Evolutionary conservation across 225 moss, liverwort and hornwort genomes (phyloP), one percentile per base, ranked within the genome.

Genomic region (Climacium dendroides): DNA sequence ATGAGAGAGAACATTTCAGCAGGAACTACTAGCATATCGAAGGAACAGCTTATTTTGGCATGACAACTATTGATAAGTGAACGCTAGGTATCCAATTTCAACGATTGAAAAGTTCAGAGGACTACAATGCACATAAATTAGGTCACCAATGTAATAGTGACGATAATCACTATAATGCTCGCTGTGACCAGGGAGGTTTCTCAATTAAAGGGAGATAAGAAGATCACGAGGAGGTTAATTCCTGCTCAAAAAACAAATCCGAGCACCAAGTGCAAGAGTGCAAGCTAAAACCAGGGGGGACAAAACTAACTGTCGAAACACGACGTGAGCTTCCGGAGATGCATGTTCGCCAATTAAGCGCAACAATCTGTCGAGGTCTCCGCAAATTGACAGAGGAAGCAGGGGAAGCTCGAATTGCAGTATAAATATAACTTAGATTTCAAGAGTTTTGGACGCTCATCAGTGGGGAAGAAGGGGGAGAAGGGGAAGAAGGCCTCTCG

Each of bases 221-320:
- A 86, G 74, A 80, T 90, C 79, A 79, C n/a, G 19, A n/a, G 43
- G 64, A 88, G 29, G 41, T 16, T 63, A 64, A 78, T 47, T 83
- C 79, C 72, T 58, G 41, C 69, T 84, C 84, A 71, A 20, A 70
- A 87, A 53, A 67, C 41, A 54, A 41, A 16, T 22, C 10, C 35
- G 55, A 63, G 52, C 79, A 79, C 30, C 32, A 88, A 73, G 54
- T 23, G 64, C 65, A 83, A 78, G 65, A 82, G 41, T 62, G 77
- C 88, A 88, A 90, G 59, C 73, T 74, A 58, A 83, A 86, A 83
- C 48, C 41, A 88, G 22, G 15, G 58, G 63, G 70, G n/a, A n/a
- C n/a, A 65, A 65, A 77, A 87, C 92, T 91, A 5, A 94, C 94
- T 92, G 87, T 92, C 94, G 34, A 94, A 94, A 62, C 87, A 89